phyloP scores from a whole-genome alignment of 1,284 basidiomycete genomes.

The Microbotryomycetes sp. region DNA sequence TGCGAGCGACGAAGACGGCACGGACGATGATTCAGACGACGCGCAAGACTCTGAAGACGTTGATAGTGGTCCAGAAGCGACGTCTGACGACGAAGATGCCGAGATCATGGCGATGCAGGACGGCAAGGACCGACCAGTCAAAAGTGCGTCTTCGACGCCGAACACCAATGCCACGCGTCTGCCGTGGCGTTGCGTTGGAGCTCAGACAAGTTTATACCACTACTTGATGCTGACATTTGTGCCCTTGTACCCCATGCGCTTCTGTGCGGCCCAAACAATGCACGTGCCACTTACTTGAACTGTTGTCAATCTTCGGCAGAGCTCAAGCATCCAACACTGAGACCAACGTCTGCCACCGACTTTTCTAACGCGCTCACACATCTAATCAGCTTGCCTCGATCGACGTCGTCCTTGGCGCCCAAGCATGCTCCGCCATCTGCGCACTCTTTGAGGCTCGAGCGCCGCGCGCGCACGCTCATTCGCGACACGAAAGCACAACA shows the following conservation, averaged over 20 bases:
- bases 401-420: conserved; percentile 21
- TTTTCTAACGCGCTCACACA: conserved; percentile 31
- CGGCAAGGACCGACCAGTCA: conserved; percentile 21
- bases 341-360: conserved; percentile 16
- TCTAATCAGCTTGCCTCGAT: conserved; percentile 25
- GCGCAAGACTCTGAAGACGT: conserved; percentile 17
- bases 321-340: conserved; percentile 30
- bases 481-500: conserved; percentile 34
- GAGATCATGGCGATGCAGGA: conserved; percentile 30
- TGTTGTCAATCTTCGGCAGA: conserved; percentile 6
- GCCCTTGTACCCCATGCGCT: too few relatives aligned
- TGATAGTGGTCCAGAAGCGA: conserved; percentile 7
- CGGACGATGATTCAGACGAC: conserved; percentile 7
- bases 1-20: background rate
- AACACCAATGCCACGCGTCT: background rate
- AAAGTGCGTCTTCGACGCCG: conserved; percentile 16
- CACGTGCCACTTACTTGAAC: too few relatives aligned
- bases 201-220: background rate
- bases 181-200: background rate
- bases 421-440: conserved; percentile 24
- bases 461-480: conserved; percentile 27
- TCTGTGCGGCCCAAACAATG: too few relatives aligned
- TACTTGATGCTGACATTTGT: background rate
- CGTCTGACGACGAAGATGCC: conserved; percentile 20
- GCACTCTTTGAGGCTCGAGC: conserved; percentile 26